Evolutionary conservation across 495 filamentous ascomycete genomes (phyloP).

Genomic region (Penicilliopsis zonata): DNA sequence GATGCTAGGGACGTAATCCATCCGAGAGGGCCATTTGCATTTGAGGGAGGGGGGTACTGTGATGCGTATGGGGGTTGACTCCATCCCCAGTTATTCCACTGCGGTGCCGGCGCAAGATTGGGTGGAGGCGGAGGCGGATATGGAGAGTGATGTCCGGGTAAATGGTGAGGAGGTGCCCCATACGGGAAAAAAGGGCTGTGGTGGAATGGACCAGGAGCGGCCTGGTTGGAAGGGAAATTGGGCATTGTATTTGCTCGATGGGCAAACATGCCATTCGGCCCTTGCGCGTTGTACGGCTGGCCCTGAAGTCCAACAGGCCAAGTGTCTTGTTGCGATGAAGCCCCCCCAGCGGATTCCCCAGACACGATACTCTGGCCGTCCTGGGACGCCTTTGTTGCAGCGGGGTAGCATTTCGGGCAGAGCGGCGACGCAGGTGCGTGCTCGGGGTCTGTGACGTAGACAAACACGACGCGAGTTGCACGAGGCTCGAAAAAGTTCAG

Average conservation of each 20-base stretch:
- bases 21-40: slow-evolving; percentile 20
- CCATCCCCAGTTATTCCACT: too few species aligned
- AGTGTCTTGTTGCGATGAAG: too few species aligned
- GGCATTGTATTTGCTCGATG: background rate
- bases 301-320: too few species aligned
- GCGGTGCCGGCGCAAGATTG: slow-evolving; percentile 8
- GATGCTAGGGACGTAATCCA: slow-evolving; percentile 26
- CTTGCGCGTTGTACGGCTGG: too few species aligned
- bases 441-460: slow-evolving; percentile 27
- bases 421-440: slow-evolving; percentile 28
- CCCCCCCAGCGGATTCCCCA: too few species aligned
- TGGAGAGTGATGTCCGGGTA: slow-evolving; percentile 14
- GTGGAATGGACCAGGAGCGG: background rate
- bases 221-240: background rate
- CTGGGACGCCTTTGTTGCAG: slow-evolving; percentile 24
- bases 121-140: slow-evolving; percentile 13
- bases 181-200: slow-evolving; percentile 4
- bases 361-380: slow-evolving; percentile 2
- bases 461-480: slow-evolving; percentile 21
- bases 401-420: slow-evolving; percentile 33
- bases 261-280: too few species aligned
- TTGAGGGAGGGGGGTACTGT: slow-evolving; percentile 10
- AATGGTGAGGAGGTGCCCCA: slow-evolving; percentile 5
- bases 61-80: slow-evolving; percentile 15
- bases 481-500: slow-evolving; percentile 37